These are phyloP conservation scores for Chondrus crispus DNA, from an alignment of 23 red algal genomes.

Conservation along the genomic window DNA sequence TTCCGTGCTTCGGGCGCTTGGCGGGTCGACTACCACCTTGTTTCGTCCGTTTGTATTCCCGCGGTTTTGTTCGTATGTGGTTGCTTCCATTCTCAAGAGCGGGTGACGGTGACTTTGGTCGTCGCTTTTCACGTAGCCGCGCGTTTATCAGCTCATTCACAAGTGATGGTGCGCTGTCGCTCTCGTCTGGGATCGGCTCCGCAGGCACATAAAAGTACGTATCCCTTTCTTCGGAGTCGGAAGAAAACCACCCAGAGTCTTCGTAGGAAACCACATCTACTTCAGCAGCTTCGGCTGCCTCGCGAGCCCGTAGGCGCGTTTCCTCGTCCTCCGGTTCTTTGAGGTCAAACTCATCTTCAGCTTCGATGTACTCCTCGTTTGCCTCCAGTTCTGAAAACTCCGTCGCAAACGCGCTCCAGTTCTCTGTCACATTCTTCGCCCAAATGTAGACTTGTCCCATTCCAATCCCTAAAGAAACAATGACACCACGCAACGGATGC, in stretches of 20 bases:
- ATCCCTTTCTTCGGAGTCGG: constrained; percentile 62
- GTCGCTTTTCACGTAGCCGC: too few species aligned
- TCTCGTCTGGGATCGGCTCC: constrained; percentile 3
- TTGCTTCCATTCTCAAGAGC: neutral
- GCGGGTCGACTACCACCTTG: neutral
- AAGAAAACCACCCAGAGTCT: constrained; percentile 48
- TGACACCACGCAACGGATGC: constrained; percentile 68
- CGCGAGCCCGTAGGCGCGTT: constrained; percentile 11
- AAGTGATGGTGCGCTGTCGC: neutral
- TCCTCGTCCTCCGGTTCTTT: constrained; percentile 50
- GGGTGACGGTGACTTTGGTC: too few species aligned
- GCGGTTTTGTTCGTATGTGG: neutral
- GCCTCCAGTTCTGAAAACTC: constrained; percentile 90
- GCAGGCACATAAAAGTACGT: constrained; percentile 56
- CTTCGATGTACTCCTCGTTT: constrained; percentile 96
- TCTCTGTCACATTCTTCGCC: constrained; percentile 80
- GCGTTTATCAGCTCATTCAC: neutral
- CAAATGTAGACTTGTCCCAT: constrained; percentile 72
- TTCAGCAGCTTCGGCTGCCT: constrained; percentile 24
- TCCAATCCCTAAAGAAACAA: constrained; percentile 36
- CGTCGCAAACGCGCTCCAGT: constrained; percentile 93
- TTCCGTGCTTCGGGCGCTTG: neutral
- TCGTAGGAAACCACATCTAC: constrained; percentile 44
- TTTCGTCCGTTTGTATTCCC: neutral
- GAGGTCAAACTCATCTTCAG: constrained; percentile 95